Conservation (phyloP, 208 protist genomes). For the Leishmania mexicana region DNA sequence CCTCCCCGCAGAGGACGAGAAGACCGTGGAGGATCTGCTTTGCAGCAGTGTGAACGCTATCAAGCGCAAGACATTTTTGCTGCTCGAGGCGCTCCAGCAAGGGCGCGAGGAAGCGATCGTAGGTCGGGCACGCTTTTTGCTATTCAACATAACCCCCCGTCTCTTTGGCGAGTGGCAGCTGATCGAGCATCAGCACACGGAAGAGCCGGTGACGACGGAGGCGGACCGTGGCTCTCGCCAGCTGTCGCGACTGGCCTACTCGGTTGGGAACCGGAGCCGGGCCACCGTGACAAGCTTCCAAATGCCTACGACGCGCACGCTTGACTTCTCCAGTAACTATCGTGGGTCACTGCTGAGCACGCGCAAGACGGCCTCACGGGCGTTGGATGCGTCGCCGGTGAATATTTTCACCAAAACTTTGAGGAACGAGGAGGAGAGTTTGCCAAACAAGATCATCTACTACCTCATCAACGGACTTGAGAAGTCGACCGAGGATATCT, state of each 20-base stretch:
- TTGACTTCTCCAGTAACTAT: slow-evolving; percentile 38
- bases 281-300: slow-evolving; percentile 29
- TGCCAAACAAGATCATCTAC: slow-evolving; percentile 63
- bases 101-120: slow-evolving; percentile 63
- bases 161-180: slow-evolving; percentile 52
- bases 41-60: slow-evolving; percentile 53
- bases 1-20: slow-evolving; percentile 20
- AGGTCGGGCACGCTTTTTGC: slow-evolving; percentile 67
- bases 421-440: slow-evolving; percentile 42
- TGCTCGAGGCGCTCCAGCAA: slow-evolving; percentile 85
- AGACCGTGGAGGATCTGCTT: slow-evolving; percentile 47
- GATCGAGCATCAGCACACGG: slow-evolving; percentile 69
- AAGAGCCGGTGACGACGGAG: slow-evolving; percentile 55
- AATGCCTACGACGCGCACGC: slow-evolving; percentile 23
- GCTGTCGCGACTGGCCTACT: slow-evolving; percentile 26
- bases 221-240: slow-evolving; percentile 29
- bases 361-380: slow-evolving; percentile 19
- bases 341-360: slow-evolving; percentile 22
- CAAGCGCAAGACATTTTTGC: slow-evolving; percentile 70
- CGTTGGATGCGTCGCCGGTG: slow-evolving; percentile 24
- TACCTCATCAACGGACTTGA: slow-evolving; percentile 65
- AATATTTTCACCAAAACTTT: slow-evolving; percentile 43
- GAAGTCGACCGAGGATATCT: slow-evolving; percentile 42
- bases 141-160: slow-evolving; percentile 69
- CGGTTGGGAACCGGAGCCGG: slow-evolving; percentile 32